Percentiles rank a stretch among this genome's conserved stretches.
Conservation (phyloP, 2,329 filamentous ascomycete species). For the Aspergillus brunneoviolaceus region DNA sequence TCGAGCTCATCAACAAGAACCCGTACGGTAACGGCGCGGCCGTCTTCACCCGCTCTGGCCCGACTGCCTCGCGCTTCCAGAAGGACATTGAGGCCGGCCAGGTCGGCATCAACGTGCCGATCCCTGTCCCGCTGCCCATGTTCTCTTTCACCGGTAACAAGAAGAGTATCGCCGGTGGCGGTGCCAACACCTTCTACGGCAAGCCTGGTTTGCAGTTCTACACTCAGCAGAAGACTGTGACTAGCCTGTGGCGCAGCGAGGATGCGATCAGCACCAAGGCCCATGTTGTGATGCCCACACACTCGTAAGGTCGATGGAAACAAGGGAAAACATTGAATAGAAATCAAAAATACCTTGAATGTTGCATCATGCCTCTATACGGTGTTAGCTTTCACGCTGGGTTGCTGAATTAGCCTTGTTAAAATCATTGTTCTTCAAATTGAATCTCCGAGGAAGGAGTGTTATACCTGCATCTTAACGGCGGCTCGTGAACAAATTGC, state of each 20-base stretch:
- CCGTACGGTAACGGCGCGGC: slow-evolving; percentile 67
- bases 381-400: not conserved
- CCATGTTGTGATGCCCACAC: slow-evolving; percentile 82
- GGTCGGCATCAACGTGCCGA: slow-evolving; percentile 66
- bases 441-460: not conserved
- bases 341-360: not conserved
- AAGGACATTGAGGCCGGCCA: slow-evolving; percentile 66
- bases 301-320: slow-evolving; percentile 34
- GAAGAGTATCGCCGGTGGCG: slow-evolving; percentile 87
- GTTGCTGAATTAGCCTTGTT: not conserved
- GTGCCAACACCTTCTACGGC: slow-evolving; percentile 92
- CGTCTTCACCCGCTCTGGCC: slow-evolving; percentile 63
- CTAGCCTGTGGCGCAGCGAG: slow-evolving; percentile 80
- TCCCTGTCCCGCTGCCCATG: slow-evolving; percentile 63
- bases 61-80: slow-evolving; percentile 62
- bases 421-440: not conserved
- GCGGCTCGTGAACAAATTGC: not conserved
- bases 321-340: slow-evolving; percentile 1
- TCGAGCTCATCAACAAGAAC: slow-evolving; percentile 64
- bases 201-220: slow-evolving; percentile 91
- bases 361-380: not conserved
- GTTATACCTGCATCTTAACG: not conserved
- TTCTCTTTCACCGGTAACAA: slow-evolving; percentile 72
- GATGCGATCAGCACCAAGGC: slow-evolving; percentile 85
- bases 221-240: slow-evolving; percentile 97